Evolutionary conservation across 768 basidiomycete genomes (phyloP).

Genomic region (Suillus weaverae): DNA sequence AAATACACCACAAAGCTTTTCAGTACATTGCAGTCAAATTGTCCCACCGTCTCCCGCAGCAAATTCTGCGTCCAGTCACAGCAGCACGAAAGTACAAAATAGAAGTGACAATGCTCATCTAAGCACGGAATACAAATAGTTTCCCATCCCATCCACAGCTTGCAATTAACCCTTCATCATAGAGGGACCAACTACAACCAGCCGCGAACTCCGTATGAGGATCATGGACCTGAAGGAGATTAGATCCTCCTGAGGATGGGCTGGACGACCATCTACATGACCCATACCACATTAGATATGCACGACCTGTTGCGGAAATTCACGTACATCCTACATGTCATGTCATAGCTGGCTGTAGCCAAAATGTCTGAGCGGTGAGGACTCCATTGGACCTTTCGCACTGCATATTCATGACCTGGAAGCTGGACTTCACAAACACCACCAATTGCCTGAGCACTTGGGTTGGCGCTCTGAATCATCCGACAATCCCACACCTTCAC

Average conservation of each 20-base stretch:
- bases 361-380: constrained; percentile 73
- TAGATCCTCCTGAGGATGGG: constrained; percentile 46
- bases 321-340: constrained; percentile 89
- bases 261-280: constrained; percentile 70
- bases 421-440: constrained; percentile 71
- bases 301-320: constrained; percentile 6
- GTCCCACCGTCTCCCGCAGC: too few relatives aligned
- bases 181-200: constrained; percentile 90
- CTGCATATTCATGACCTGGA: constrained; percentile 86
- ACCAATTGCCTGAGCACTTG: constrained; percentile 55
- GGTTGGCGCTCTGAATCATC: constrained; percentile 64
- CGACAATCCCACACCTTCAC: constrained; percentile 86
- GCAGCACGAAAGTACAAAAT: not conserved
- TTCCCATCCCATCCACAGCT: constrained; percentile 93
- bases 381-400: constrained; percentile 88
- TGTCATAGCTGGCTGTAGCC: constrained; percentile 83
- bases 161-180: constrained; percentile 82
- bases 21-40: not conserved
- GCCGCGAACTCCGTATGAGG: constrained; percentile 94
- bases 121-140: constrained; percentile 68
- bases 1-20: not conserved
- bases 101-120: not conserved
- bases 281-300: not conserved
- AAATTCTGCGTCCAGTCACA: not conserved
- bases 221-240: constrained; percentile 73